Evolutionary conservation across 2,329 filamentous ascomycete species (phyloP).

Genomic region (Phialophora verrucosa): DNA sequence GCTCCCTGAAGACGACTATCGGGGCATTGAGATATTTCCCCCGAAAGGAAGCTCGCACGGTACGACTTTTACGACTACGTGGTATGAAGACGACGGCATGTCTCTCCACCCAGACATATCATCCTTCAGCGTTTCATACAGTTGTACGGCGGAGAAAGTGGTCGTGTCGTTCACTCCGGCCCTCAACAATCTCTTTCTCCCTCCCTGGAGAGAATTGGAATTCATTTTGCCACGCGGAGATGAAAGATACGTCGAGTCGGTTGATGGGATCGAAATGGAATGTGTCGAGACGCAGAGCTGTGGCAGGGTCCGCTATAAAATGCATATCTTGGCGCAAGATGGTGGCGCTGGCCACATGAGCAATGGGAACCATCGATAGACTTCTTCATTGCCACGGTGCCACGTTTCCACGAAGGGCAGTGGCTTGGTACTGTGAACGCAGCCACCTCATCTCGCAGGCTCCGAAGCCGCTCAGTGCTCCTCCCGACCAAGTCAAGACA

Average conservation of each 20-base stretch:
- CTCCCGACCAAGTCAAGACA: not conserved
- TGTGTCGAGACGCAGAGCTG: constrained; percentile 9
- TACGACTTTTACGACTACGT: constrained; percentile 50
- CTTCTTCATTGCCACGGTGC: not conserved
- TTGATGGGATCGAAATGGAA: constrained; percentile 41
- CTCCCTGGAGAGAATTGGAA: constrained; percentile 57
- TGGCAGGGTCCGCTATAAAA: constrained; percentile 26
- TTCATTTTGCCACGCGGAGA: constrained; percentile 61
- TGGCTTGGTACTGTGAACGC: not conserved
- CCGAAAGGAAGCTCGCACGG: constrained; percentile 51
- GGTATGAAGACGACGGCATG: constrained; percentile 65
- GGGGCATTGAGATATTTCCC: constrained; percentile 64
- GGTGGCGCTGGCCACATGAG: not conserved
- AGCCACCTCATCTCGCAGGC: not conserved
- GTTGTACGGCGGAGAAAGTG: constrained; percentile 53
- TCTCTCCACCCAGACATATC: constrained; percentile 52
- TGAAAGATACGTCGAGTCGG: constrained; percentile 48
- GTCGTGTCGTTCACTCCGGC: constrained; percentile 51
- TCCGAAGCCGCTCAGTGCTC: not conserved
- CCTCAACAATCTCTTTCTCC: constrained; percentile 51
- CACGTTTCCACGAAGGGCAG: not conserved
- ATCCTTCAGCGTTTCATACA: constrained; percentile 53
- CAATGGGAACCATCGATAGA: constrained; percentile 25
- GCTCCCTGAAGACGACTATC: constrained; percentile 59
- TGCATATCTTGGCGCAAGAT: not conserved